Conservation (phyloP, 1,284 basidiomycete species). For the Pseudozyma tsukubaensis region DNA sequence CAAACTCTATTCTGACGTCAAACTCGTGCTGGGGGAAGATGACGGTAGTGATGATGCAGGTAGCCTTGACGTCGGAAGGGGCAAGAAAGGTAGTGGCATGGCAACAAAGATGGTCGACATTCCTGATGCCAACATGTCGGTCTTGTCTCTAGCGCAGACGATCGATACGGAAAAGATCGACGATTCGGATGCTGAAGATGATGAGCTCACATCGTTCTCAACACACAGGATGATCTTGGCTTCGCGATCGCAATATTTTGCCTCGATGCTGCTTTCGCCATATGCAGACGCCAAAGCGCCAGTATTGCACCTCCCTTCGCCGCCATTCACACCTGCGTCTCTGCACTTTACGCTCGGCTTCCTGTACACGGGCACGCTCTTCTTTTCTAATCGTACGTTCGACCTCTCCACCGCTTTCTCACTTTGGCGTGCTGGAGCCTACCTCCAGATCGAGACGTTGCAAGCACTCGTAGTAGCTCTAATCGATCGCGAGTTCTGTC, state of each 20-base stretch:
- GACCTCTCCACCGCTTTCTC: slow-evolving; percentile 91
- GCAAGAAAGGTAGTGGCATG: not conserved
- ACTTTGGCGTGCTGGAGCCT: slow-evolving; percentile 84
- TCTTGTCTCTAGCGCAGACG: slow-evolving; percentile 46
- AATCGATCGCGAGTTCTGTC: slow-evolving; percentile 63
- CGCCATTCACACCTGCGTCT: slow-evolving; percentile 93
- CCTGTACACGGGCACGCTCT: slow-evolving; percentile 91
- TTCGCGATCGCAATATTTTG: slow-evolving; percentile 88
- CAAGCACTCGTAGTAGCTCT: slow-evolving; percentile 47
- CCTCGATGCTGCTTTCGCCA: slow-evolving; percentile 77
- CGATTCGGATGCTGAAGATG: slow-evolving; percentile 46
- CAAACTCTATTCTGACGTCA: slow-evolving; percentile 62
- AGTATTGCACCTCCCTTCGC: slow-evolving; percentile 68
- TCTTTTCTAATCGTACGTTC: slow-evolving; percentile 90
- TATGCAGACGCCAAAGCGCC: slow-evolving; percentile 70
- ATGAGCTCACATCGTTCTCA: slow-evolving; percentile 74
- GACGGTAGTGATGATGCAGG: slow-evolving; percentile 7
- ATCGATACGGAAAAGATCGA: slow-evolving; percentile 37
- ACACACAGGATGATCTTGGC: slow-evolving; percentile 92
- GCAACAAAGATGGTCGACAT: slow-evolving; percentile 36
- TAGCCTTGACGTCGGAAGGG: not conserved
- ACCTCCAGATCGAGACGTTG: slow-evolving; percentile 76
- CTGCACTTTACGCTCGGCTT: slow-evolving; percentile 94
- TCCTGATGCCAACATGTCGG: slow-evolving; percentile 55
- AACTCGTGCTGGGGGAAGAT: slow-evolving; percentile 51